These are phyloP conservation scores for Apiospora hydei DNA, from an alignment of 2,329 filamentous ascomycete genomes.

Conservation along the genomic window DNA sequence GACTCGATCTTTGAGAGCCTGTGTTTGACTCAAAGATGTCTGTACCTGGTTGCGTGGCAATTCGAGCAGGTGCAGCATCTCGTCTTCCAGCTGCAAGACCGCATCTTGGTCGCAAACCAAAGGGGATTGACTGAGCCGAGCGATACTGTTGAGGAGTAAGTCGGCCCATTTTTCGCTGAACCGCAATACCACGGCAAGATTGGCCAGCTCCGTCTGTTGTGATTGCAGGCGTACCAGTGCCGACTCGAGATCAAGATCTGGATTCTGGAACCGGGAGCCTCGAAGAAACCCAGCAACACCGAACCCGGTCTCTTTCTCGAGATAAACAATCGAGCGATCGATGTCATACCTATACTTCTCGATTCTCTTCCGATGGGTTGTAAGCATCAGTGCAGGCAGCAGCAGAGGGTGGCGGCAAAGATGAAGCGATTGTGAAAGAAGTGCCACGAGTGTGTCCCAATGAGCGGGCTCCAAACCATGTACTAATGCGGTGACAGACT, in stretches of 20 bases:
- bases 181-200: neutral
- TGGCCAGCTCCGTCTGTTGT: slow-evolving; percentile 24
- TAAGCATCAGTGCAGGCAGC: neutral
- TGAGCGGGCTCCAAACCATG: neutral
- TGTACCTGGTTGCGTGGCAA: slow-evolving; percentile 13
- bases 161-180: neutral
- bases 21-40: neutral
- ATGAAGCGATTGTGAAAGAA: neutral
- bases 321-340: neutral
- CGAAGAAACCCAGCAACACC: neutral
- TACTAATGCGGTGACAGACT: neutral
- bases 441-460: neutral
- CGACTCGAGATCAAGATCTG: slow-evolving; percentile 8
- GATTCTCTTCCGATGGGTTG: neutral
- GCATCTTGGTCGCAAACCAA: neutral
- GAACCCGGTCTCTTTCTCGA: slow-evolving; percentile 23
- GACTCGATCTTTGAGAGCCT: slow-evolving; percentile 22
- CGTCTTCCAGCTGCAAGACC: neutral
- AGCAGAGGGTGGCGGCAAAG: neutral
- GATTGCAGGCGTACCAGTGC: slow-evolving; percentile 19
- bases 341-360: slow-evolving; percentile 17
- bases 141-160: neutral
- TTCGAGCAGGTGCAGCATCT: slow-evolving; percentile 20
- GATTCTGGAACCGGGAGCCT: neutral
- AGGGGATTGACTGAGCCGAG: neutral